These are phyloP conservation scores for Kwoniella bestiolae DNA, from an alignment of 768 basidiomycete species.

Conservation along the genomic window DNA sequence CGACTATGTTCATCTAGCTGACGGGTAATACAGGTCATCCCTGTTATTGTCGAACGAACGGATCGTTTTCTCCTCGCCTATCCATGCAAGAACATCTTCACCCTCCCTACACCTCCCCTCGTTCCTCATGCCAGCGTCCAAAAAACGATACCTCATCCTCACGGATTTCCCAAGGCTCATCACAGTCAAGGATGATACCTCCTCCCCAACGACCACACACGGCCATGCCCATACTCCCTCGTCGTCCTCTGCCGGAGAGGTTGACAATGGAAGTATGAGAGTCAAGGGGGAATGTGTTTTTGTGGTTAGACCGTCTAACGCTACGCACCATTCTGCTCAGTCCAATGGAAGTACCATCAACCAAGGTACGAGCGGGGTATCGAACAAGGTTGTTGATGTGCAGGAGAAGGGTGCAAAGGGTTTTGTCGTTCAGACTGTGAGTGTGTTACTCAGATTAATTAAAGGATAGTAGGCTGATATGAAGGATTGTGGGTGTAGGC, in stretches of 20 bases:
- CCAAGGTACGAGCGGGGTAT: constrained; percentile 14
- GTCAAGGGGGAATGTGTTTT: constrained; percentile 53
- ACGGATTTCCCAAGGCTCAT: constrained; percentile 54
- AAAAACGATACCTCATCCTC: constrained; percentile 45
- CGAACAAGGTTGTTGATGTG: constrained; percentile 39
- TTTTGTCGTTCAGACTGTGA: constrained; percentile 52
- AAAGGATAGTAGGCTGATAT: background rate
- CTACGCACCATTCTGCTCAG: constrained; percentile 4
- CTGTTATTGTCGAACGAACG: constrained; percentile 46
- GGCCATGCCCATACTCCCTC: background rate
- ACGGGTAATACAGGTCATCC: constrained; percentile 28
- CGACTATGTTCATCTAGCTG: constrained; percentile 1
- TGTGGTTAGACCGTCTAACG: constrained; percentile 24
- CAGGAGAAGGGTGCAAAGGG: constrained; percentile 42
- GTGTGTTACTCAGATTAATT: constrained; percentile 7
- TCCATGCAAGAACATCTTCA: constrained; percentile 37
- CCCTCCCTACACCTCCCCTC: constrained; percentile 38
- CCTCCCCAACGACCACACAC: background rate
- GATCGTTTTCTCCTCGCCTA: constrained; percentile 43
- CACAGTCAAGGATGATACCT: constrained; percentile 50
- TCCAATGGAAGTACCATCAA: constrained; percentile 8
- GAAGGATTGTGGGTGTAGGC: constrained; percentile 8
- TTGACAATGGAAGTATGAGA: constrained; percentile 20
- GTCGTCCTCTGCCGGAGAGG: background rate
- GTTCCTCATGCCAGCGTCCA: constrained; percentile 44